Base-by-base conservation (phyloP, 2,329 filamentous ascomycete species). In the Shiraia bambusicola region DNA sequence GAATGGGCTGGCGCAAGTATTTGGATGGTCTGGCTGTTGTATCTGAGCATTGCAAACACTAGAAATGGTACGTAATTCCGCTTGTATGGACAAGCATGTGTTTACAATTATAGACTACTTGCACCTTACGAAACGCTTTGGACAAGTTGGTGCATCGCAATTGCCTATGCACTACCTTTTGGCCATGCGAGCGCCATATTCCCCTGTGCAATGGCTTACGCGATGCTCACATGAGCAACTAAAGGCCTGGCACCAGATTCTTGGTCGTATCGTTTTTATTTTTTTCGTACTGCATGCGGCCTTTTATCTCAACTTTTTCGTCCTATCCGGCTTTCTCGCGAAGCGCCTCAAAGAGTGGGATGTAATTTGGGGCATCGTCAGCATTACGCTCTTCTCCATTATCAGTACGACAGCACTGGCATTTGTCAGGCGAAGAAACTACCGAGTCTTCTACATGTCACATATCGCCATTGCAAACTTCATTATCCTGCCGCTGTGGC, bases 81-180 rank as follows among this genome's bases (percentile, higher is more conserved):
- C 19, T 19, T 10, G 16, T 6, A 10, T 15, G 15, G n/a, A 13
- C 14, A 27, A 10, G 5, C 10, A 11, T 3, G 19, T 36, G 28
- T 37, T 45, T 15, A 50, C 26, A 17, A 19, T 5, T 22, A 3
- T 36, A 82, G 81, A 84, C 61, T 84, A 83, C 42, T 70, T 83
- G 22, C 81, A 84, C 59, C 66, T 84, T 16, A 83, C 81, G 16
- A 83, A 82, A 65, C 75, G 80, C 4, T 72, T 84, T 38, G 81
- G 77, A 13, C 78, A 80, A 33, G 72, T 83, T 35, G 79, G 71
- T 15, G 72, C 80, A 5, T 82, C 80, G 7, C 81, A 84, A 52
- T 59, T 70, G 1, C 81, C 81, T 1, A 59, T 83, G 2, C 80
- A 83, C 40, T 80, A 82, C 42, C 69, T 83, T 6, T 72, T 84